Conservation (phyloP, 163 green algal genomes). For the Scenedesmus sp. region DNA sequence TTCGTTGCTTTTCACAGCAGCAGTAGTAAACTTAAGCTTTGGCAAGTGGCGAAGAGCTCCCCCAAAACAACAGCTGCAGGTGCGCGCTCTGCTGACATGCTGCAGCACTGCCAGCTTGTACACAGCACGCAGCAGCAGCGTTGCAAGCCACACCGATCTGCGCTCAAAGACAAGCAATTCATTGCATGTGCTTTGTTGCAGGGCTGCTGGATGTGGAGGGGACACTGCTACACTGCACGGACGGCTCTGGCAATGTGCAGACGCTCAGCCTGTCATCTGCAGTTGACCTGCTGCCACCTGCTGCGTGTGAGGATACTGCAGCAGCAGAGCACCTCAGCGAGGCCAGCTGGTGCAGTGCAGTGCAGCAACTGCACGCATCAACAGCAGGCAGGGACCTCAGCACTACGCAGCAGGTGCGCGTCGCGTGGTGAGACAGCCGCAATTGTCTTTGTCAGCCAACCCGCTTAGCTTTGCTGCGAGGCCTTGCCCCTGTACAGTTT, state of each 20-base stretch:
- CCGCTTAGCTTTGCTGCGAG: no score
- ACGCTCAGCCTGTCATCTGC: background rate
- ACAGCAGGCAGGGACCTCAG: background rate
- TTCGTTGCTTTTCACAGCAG: background rate
- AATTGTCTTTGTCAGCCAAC: no score
- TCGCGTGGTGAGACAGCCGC: no score
- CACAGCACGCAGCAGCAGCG: background rate
- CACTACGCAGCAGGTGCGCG: constrained; percentile 11
- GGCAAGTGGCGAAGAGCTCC: background rate
- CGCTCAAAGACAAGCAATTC: background rate
- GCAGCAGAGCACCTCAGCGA: background rate
- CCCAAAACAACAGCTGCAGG: background rate
- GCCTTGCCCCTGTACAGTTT: no score
- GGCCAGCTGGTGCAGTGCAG: background rate
- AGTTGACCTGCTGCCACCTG: constrained; percentile 3
- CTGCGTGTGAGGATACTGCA: background rate
- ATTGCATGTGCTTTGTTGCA: background rate
- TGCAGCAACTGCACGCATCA: background rate
- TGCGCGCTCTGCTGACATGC: background rate
- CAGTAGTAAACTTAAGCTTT: background rate
- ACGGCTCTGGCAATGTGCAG: background rate
- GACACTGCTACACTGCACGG: background rate
- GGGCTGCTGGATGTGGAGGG: background rate
- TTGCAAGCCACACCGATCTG: background rate
- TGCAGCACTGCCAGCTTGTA: background rate